Evolutionary conservation across 179 eudicot genomes (phyloP).

Genomic region (Spinacia oleracea): DNA sequence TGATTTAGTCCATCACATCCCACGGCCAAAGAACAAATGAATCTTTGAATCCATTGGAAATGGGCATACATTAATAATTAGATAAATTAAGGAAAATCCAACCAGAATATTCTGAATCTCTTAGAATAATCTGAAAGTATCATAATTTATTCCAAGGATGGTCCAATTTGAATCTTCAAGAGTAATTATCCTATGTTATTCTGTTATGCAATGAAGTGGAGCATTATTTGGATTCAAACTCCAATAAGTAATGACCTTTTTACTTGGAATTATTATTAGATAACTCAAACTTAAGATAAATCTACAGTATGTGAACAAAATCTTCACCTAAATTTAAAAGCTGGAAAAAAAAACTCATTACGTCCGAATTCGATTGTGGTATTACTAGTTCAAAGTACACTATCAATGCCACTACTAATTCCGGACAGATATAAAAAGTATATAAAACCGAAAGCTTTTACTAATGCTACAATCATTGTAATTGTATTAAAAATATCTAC

Average conservation of each 20-base stretch:
- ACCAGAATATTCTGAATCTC: background rate
- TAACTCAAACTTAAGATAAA: too few relatives aligned
- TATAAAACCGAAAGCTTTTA: too few relatives aligned
- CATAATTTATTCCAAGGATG: background rate
- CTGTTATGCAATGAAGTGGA: background rate
- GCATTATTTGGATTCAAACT: background rate
- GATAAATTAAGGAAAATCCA: background rate
- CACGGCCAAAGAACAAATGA: too few relatives aligned
- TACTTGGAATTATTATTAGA: too few relatives aligned
- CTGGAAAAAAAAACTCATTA: too few relatives aligned
- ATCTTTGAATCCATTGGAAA: too few relatives aligned
- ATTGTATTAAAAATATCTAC: background rate
- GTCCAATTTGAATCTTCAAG: background rate
- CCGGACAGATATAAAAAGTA: too few relatives aligned
- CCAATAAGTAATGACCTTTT: background rate
- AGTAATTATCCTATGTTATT: background rate
- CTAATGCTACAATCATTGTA: too few relatives aligned
- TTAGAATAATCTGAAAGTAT: background rate
- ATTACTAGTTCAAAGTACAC: too few relatives aligned
- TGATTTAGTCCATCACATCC: too few relatives aligned
- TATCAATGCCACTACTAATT: too few relatives aligned
- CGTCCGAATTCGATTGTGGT: too few relatives aligned
- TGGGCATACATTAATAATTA: background rate
- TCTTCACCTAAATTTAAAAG: background rate
- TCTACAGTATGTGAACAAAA: background rate